Conservation (phyloP, 2,329 filamentous ascomycete species). For the Monilinia fructigena region DNA sequence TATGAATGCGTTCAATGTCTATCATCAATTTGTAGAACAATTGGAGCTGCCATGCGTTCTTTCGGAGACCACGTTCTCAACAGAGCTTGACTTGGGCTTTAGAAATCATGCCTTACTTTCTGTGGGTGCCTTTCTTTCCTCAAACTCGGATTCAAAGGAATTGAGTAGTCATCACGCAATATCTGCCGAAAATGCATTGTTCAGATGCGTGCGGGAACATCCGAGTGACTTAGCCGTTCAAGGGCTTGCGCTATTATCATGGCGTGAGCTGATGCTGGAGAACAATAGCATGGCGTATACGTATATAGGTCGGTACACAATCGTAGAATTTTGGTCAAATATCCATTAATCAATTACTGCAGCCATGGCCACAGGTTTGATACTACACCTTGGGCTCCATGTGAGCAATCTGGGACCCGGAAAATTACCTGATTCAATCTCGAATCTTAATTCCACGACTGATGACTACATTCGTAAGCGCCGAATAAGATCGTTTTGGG, state of each 20-base stretch:
- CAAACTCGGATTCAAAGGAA: not conserved
- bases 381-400: conserved; percentile 9
- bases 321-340: not conserved
- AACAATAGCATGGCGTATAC: conserved; percentile 13
- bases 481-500: conserved; percentile 27
- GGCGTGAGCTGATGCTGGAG: conserved; percentile 14
- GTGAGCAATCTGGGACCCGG: not conserved
- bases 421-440: not conserved
- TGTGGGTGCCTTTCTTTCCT: conserved; percentile 9
- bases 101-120: conserved; percentile 7
- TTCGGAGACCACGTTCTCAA: not conserved
- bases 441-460: too few relatives aligned
- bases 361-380: conserved; percentile 10
- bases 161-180: conserved; percentile 7
- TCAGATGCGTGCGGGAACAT: not conserved
- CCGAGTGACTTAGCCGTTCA: conserved; percentile 10
- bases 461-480: conserved; percentile 9
- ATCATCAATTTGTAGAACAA: conserved; percentile 18
- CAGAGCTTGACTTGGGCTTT: not conserved
- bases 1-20: conserved; percentile 6
- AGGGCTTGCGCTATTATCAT: conserved; percentile 9
- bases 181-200: not conserved
- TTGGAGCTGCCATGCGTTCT: not conserved
- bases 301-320: conserved; percentile 3
- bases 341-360: not conserved